A percentile compares a stretch with the other conserved stretches of the same genome.
Conservation (phyloP, 2,329 filamentous ascomycete species). For the Colletotrichum higginsianum region DNA sequence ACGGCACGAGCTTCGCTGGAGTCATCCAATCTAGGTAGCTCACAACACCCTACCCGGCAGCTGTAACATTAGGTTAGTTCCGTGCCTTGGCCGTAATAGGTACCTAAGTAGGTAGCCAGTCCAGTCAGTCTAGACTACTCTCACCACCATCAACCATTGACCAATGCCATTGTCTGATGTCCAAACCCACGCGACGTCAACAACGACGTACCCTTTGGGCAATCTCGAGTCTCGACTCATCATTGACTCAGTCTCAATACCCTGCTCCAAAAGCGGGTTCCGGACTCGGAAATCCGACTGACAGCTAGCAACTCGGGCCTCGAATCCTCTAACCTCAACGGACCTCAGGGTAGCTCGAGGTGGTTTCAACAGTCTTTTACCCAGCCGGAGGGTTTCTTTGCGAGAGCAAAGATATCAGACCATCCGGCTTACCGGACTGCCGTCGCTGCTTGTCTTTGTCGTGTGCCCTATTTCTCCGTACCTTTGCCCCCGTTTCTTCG, state of each 20-base stretch:
- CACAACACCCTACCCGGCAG: background rate
- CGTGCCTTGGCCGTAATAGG: background rate
- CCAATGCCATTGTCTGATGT: background rate
- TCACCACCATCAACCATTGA: no score
- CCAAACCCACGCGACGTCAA: background rate
- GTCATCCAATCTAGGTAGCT: constrained; percentile 16
- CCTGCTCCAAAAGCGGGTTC: background rate
- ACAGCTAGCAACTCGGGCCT: background rate
- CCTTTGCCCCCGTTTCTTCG: constrained; percentile 1
- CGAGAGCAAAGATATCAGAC: constrained; percentile 22
- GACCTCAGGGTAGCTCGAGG: constrained; percentile 5
- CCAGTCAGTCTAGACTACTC: no score
- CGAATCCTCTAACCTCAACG: constrained; percentile 19
- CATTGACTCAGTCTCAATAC: constrained; percentile 22
- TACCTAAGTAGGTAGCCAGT: background rate
- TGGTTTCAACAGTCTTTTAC: constrained; percentile 23
- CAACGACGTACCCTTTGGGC: background rate
- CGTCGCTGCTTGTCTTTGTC: constrained; percentile 11
- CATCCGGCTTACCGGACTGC: background rate
- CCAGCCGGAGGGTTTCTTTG: constrained; percentile 1
- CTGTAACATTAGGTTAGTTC: constrained; percentile 5
- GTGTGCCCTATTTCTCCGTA: constrained; percentile 23
- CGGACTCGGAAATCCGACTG: background rate
- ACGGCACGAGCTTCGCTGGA: constrained; percentile 22
- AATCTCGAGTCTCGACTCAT: constrained; percentile 32